Base-by-base conservation (phyloP, 768 basidiomycete genomes). In the Asterophora parasitica region DNA sequence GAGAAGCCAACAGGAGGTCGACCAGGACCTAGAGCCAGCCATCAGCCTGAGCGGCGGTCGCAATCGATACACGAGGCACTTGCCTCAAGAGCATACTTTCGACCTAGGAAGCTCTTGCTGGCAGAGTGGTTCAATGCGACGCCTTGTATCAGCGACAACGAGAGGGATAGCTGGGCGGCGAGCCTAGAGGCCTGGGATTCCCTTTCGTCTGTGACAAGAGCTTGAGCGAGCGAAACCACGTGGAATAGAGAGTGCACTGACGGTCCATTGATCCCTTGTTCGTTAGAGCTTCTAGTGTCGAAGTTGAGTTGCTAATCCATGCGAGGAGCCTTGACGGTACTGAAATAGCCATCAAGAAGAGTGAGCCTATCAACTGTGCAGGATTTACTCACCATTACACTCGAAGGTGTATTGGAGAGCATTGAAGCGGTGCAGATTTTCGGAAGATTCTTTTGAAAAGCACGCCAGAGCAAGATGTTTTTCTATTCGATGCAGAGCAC, bases 371-470 rank as follows among this genome's bases (percentile, higher is more conserved):
- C 6, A 23, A 39, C 13, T 33, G n/a, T n/a, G 32, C 15, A 42
- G 37, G 20, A 37, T 44, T 26, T 12, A 59, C 85, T 50, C 56
- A 90, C 90, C 71, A 59, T 92, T 92, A 64, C 84, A 88, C 62
- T 92, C 85, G 55, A 92, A 91, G 0, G 80, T 80, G 55, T 86
- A 79, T 60, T 92, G 90, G 34, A 90, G 66, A 8, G 77, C 72
- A 15, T 83, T 60, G 63, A 90, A 87, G 38, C 67, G 64, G 31
- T 73, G 69, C 53, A 81, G 69, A 7, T 74, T 73, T 23, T 71
- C 72, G 13, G 70, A 65, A 13, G 72, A 59, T 17, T 72, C 64
- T n/a, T 69, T 61, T 19, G 66, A 57, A 33, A 76, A 68, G 48
- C 75, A 72, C n/a, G 75, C 74, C 45, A 63, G 45, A 3, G 79